Evolutionary conservation across 768 basidiomycete species (phyloP).

Genomic region (Mycena epipterygia): DNA sequence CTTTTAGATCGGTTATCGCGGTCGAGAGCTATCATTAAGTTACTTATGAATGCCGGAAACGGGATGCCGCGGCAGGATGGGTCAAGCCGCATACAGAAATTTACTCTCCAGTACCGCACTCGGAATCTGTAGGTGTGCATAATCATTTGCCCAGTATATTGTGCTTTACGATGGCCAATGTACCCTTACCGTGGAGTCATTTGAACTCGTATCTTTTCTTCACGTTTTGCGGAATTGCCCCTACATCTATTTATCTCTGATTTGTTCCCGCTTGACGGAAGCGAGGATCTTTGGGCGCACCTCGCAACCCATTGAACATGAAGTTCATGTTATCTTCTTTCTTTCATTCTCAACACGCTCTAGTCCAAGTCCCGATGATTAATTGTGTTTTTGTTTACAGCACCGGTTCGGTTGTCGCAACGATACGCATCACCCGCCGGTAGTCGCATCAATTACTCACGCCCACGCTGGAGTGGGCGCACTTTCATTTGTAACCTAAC

Average conservation of each 20-base stretch:
- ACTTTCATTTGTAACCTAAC: not conserved
- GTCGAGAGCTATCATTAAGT: not conserved
- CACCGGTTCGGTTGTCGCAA: not conserved
- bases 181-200: not conserved
- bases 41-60: not conserved
- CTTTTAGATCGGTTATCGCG: not conserved
- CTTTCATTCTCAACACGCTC: not conserved
- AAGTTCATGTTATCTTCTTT: not conserved
- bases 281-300: conserved; percentile 3
- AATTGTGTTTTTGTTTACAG: not conserved
- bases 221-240: too few relatives aligned
- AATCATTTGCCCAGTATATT: not conserved
- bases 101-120: not conserved
- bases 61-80: not conserved
- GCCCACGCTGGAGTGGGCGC: not conserved
- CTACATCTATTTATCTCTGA: not conserved
- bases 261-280: not conserved
- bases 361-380: conserved; percentile 14
- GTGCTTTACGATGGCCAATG: not conserved
- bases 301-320: not conserved
- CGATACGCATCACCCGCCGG: conserved; percentile 1
- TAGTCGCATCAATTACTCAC: not conserved
- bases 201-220: too few relatives aligned
- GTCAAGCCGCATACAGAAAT: not conserved
- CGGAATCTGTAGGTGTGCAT: not conserved